Evolutionary conservation across 192 early-diverging fungal genomes (phyloP).

Genomic region (Chytriomyces sp.): DNA sequence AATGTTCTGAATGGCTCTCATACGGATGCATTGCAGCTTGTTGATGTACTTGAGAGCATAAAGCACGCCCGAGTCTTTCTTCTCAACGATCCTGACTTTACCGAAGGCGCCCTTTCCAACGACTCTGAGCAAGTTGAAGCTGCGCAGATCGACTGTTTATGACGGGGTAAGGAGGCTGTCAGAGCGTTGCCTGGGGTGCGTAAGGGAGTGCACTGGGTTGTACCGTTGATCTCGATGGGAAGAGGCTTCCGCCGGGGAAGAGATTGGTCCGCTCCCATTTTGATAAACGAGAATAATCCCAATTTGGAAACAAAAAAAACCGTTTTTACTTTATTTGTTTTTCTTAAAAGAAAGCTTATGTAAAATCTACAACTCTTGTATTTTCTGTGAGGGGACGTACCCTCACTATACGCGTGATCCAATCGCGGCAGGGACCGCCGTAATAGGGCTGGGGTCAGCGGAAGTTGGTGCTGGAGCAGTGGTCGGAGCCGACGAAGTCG

Average conservation of each 20-base stretch:
- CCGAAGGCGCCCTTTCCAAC: slow-evolving; percentile 97
- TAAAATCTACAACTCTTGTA: no score
- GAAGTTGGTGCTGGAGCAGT: no score
- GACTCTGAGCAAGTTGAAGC: slow-evolving; percentile 86
- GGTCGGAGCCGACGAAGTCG: no score
- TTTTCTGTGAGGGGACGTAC: no score
- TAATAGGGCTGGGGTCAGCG: no score
- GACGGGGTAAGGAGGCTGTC: neutral
- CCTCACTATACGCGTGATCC: no score
- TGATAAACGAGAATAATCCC: no score
- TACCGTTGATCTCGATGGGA: slow-evolving; percentile 1
- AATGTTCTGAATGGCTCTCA: slow-evolving; percentile 84
- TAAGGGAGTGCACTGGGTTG: no score
- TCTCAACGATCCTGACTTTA: slow-evolving; percentile 93
- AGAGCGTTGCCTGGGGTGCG: neutral
- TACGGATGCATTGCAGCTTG: slow-evolving; percentile 87
- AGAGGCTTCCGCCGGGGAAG: neutral
- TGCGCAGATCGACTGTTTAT: slow-evolving; percentile 74
- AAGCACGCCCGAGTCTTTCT: slow-evolving; percentile 72
- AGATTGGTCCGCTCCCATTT: slow-evolving; percentile 19
- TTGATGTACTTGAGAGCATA: slow-evolving; percentile 98
- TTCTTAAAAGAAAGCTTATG: no score
- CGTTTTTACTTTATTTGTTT: no score
- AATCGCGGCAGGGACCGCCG: no score
- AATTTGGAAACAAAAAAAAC: no score